Conservation (phyloP, 305 asterid genomes). For the Fraxinus floribunda region DNA sequence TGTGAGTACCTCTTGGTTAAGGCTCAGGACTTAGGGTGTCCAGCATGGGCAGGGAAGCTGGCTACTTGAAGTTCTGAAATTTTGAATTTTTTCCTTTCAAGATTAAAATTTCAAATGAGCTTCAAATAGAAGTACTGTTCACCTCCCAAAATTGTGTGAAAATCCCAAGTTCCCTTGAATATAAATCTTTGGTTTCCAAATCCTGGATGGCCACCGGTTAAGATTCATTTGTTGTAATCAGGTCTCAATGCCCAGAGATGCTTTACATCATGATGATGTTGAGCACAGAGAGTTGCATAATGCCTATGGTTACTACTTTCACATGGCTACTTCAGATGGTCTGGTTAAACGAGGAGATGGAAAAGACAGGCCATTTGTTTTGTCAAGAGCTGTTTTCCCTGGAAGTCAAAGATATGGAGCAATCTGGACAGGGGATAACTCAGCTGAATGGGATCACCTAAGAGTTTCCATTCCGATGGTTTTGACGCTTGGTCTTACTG, state of each 20-base stretch:
- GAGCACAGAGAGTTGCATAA: conserved; percentile 96
- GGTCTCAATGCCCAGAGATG: conserved; percentile 96
- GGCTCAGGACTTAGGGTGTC: not conserved
- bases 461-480: conserved; percentile 93
- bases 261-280: conserved; percentile 67
- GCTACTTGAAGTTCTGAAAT: not conserved
- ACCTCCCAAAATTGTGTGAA: not conserved
- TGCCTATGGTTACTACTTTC: conserved; percentile 94
- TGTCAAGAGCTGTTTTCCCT: conserved; percentile 91
- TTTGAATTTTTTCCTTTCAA: not conserved
- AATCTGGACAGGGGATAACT: conserved; percentile 95
- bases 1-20: not conserved
- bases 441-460: conserved; percentile 96
- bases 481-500: conserved; percentile 87
- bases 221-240: conserved; percentile 28
- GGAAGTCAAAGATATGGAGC: conserved; percentile 97
- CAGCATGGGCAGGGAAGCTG: not conserved
- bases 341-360: conserved; percentile 82
- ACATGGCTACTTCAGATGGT: conserved; percentile 95
- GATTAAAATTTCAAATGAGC: not conserved
- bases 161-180: not conserved
- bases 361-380: conserved; percentile 88
- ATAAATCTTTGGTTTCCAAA: not conserved
- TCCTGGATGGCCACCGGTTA: conserved; percentile 14
- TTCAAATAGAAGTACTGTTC: conserved; percentile 5